These are phyloP conservation scores for Podospora australis DNA, from an alignment of 495 filamentous ascomycete genomes.

Conservation along the genomic window DNA sequence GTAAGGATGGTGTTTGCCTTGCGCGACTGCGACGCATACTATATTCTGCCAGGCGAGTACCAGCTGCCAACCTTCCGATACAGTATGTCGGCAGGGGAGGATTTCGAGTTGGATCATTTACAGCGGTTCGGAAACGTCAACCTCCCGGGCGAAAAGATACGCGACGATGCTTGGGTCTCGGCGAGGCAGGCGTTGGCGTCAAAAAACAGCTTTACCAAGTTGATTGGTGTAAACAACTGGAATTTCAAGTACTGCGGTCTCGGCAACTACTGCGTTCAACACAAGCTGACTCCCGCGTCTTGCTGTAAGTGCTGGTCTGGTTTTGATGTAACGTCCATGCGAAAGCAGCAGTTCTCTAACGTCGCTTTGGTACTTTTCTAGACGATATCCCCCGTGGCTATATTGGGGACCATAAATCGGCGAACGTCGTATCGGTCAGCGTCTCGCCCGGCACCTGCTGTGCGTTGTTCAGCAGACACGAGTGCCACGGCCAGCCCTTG, in stretches of 20 bases:
- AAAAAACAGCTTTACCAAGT: not conserved
- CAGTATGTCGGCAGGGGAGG: not conserved
- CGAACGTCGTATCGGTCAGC: not conserved
- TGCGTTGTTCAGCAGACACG: not conserved
- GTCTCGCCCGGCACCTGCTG: not conserved
- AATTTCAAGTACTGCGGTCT: not conserved
- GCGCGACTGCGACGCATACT: not conserved
- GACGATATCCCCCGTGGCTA: not conserved
- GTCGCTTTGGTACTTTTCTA: too few species aligned
- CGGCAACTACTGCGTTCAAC: not conserved
- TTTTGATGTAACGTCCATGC: too few species aligned
- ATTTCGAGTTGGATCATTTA: not conserved
- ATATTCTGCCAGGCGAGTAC: not conserved
- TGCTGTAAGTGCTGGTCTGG: too few species aligned
- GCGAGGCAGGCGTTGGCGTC: not conserved
- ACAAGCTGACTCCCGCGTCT: too few species aligned
- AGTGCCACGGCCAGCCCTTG: not conserved
- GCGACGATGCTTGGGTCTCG: not conserved
- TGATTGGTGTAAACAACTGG: not conserved
- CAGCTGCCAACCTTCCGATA: not conserved
- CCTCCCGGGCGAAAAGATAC: not conserved
- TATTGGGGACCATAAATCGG: not conserved
- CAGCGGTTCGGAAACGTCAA: not conserved
- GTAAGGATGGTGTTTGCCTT: not conserved
- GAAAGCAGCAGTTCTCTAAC: not conserved